Base-by-base conservation (phyloP, 2,329 filamentous ascomycete genomes). In the Eutypa lata region DNA sequence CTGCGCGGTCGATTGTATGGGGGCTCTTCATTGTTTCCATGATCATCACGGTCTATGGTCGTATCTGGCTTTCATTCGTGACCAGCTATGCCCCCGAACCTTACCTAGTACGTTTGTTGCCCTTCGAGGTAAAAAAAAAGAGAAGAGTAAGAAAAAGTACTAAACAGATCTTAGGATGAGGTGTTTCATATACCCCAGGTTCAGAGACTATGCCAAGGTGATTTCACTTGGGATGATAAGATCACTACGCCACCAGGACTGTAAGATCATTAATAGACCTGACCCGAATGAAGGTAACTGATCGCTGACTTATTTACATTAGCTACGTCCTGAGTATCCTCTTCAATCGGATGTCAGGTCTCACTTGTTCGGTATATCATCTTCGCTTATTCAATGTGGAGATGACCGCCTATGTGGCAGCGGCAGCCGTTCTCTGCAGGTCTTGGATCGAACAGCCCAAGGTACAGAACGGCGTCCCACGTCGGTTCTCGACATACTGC, bases 241-340 rank as follows among this genome's bases (percentile, higher is more conserved):
- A 94, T 99, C 66, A 99, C 94, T 0, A 99, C 94, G 1, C 94
- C 94, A 0, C 93, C 94, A 0, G 94, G 92, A 33, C 75, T 99
- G 75, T 91, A 77, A 68, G 77, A 70, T 26, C 51, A 64, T 21
- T 51, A 11, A 52, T 60, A 7, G 52, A 63, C 40, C 47, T 60
- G 28, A 54, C 67, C 48, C 16, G 2, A 1, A 28, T 28, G 42
- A 45, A 7, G n/a, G 10, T 62, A 50, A 60, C 53, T 26, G 62
- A 63, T 53, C 21, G 49, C 50, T 63, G 14, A 58, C 46, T 48
- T 18, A 51, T 45, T 10, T 31, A 46, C 48, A 48, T 50, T 48
- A 69, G 63, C 13, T 64, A 65, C 44, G 46, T 77, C 16, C 57
- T 80, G 5, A 79, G 78, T 0, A 67, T 75, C n/a, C 35, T 70